Evolutionary conservation across 2,329 filamentous ascomycete species (phyloP).

Genomic region (Davidsoniella australis): DNA sequence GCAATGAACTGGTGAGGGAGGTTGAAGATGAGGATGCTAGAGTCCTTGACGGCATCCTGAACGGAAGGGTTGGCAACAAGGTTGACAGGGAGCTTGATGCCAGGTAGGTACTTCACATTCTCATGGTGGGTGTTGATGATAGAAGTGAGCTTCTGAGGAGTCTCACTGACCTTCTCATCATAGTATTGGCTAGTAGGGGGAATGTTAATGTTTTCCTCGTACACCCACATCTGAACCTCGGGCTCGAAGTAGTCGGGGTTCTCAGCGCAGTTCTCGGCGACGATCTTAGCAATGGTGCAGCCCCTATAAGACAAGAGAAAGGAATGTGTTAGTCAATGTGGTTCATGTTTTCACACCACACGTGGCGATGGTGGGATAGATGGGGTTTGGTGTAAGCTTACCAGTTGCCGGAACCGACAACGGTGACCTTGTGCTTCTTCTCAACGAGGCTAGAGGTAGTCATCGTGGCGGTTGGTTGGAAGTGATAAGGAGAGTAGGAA

Average conservation of each 20-base stretch:
- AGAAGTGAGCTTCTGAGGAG: constrained; percentile 70
- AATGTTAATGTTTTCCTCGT: constrained; percentile 73
- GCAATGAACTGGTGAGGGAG: constrained; percentile 91
- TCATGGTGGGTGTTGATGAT: constrained; percentile 89
- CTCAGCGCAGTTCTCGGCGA: constrained; percentile 75
- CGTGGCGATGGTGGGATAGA: background rate
- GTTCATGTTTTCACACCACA: constrained; percentile 3
- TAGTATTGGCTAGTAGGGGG: constrained; percentile 57
- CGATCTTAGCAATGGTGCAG: constrained; percentile 91
- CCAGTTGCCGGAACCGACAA: constrained; percentile 96
- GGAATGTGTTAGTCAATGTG: constrained; percentile 7
- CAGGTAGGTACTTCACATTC: constrained; percentile 96
- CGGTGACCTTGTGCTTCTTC: constrained; percentile 80
- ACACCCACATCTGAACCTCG: constrained; percentile 97
- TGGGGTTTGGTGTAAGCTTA: constrained; percentile 23
- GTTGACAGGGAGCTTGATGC: constrained; percentile 66
- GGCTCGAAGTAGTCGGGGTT: constrained; percentile 70
- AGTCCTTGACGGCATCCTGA: constrained; percentile 61
- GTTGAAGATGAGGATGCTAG: constrained; percentile 89
- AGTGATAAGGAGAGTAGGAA: background rate
- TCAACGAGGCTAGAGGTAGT: constrained; percentile 29
- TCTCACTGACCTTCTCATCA: constrained; percentile 41
- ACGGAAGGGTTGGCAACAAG: constrained; percentile 70
- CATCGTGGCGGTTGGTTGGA: constrained; percentile 14
- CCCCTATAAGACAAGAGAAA: constrained; percentile 41